phyloP scores from a whole-genome alignment of 2,329 filamentous ascomycete genomes.

The Diaporthe velutina region DNA sequence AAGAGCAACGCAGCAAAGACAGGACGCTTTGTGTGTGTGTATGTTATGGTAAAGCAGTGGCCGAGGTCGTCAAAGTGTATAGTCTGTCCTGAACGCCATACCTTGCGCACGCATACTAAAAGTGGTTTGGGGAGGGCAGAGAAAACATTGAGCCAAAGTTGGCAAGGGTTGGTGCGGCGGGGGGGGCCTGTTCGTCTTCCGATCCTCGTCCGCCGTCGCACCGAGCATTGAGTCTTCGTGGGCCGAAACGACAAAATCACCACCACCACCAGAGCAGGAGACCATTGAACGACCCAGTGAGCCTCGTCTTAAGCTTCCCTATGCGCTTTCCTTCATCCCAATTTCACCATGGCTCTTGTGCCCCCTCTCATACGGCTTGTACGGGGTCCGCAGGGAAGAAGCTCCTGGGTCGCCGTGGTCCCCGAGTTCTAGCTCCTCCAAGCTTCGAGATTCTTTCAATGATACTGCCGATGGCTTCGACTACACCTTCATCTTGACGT shows the following conservation, averaged over 20 bases:
- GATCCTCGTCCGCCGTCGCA: neutral
- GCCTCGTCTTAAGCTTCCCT: too few relatives aligned
- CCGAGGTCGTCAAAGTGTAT: constrained; percentile 18
- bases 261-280: too few relatives aligned
- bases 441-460: neutral
- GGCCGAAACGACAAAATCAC: neutral
- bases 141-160: neutral
- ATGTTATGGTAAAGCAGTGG: constrained; percentile 3
- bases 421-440: neutral
- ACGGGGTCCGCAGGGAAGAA: too few relatives aligned
- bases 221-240: too few relatives aligned
- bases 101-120: constrained; percentile 6
- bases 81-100: constrained; percentile 26
- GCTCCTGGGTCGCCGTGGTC: neutral
- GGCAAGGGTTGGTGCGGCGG: neutral
- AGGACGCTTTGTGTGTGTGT: neutral
- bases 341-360: neutral
- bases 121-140: neutral
- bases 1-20: constrained; percentile 6
- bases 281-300: neutral
- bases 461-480: neutral
- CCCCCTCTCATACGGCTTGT: neutral
- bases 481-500: constrained; percentile 75
- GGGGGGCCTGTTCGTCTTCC: neutral
- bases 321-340: too few relatives aligned